Evolutionary conservation across 805 yeast species (phyloP), one percentile per base, ranked within the genome.

Genomic region (Blastobotrys muscicola): DNA sequence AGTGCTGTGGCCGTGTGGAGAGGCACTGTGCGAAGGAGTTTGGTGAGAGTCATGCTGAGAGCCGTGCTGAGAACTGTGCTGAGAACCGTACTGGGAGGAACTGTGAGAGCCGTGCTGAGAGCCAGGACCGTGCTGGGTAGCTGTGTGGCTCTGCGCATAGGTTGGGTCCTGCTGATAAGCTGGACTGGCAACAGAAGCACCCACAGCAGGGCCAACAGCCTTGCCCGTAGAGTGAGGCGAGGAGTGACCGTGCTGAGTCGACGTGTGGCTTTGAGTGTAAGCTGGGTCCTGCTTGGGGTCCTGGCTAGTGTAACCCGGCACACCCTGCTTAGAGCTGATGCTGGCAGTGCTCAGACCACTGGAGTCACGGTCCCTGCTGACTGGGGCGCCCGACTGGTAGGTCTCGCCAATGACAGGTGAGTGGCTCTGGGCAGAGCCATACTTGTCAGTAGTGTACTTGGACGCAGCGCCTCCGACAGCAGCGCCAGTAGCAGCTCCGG

Each of bases 401-500:
- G 26, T 15, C 36, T 29, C 12, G 12, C 36, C 38, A n/a, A 20
- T 15, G 4, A 15, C 20, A 29, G 37, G n/a, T 34, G n/a, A 14
- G 15, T 12, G 23, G 4, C 11, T 3, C n/a, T 34, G 23, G 23
- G n/a, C 3, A 4, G 14, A 11, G 29, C 15, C 39, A 11, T 16
- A 10, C 31, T 26, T 36, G 39, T n/a, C 13, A 36, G 39, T 11
- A 11, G 29, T 11, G 30, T 31, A 8, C 30, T 33, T 12, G 11
- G 30, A 12, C 4, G 41, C 42, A 15, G 33, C 30, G 26, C 26
- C 43, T 11, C 36, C 45, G 8, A 10, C 40, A 11, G 45, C 38
- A 15, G n/a, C 41, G 9, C 45, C 45, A 12, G 35, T 29, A n/a
- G 42, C 45, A 26, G 45, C 35, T 12, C 45, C 45, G 12, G 26